Conservation (phyloP, 306 rosid species). For the Mimosa bimucronata region DNA sequence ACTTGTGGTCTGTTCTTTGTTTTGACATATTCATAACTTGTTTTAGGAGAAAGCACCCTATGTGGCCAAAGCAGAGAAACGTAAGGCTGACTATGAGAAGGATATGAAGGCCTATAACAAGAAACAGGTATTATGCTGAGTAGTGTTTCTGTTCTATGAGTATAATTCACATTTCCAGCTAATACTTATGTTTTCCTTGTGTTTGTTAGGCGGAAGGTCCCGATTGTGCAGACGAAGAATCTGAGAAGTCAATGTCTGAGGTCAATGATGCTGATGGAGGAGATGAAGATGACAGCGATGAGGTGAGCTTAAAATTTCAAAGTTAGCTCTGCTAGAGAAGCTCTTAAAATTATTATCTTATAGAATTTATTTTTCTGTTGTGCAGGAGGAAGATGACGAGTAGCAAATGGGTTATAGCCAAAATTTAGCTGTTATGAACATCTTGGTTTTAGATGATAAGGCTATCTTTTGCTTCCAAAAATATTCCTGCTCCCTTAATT, state of each 20-base stretch:
- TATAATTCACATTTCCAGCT: no score
- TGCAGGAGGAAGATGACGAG: slow-evolving; percentile 77
- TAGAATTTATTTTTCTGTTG: not conserved
- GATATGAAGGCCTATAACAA: slow-evolving; percentile 65
- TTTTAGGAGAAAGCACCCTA: slow-evolving; percentile 70
- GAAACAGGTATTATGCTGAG: slow-evolving; percentile 45
- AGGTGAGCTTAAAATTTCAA: slow-evolving; percentile 43
- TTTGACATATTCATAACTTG: not conserved
- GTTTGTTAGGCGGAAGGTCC: slow-evolving; percentile 60
- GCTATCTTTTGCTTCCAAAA: slow-evolving; percentile 30
- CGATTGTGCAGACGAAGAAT: slow-evolving; percentile 54
- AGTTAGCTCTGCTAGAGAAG: not conserved
- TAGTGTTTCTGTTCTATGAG: not conserved
- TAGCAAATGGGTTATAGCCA: slow-evolving; percentile 47
- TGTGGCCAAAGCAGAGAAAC: slow-evolving; percentile 63
- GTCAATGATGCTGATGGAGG: slow-evolving; percentile 67
- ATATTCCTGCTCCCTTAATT: slow-evolving; percentile 37
- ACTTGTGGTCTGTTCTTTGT: not conserved
- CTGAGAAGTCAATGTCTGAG: slow-evolving; percentile 66
- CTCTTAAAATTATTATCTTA: not conserved
- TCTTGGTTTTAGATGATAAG: slow-evolving; percentile 48
- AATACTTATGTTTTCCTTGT: not conserved
- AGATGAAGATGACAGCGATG: slow-evolving; percentile 67
- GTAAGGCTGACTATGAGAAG: slow-evolving; percentile 70
- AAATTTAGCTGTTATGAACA: slow-evolving; percentile 43